Evolutionary conservation across 768 basidiomycete species (phyloP).

Genomic region (Neoboletus magnificus): DNA sequence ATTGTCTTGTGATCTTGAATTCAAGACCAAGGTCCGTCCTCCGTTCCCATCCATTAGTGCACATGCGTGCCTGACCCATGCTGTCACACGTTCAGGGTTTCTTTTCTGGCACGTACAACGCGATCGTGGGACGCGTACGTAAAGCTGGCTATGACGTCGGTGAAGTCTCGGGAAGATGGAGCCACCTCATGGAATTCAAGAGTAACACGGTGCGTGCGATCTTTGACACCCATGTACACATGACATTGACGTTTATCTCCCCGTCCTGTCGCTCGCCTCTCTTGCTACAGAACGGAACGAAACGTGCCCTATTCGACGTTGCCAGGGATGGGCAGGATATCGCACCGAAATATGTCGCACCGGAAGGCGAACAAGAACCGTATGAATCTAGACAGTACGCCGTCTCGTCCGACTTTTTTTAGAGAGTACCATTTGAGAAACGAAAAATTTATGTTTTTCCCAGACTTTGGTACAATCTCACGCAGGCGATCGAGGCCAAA

Average conservation of each 20-base stretch:
- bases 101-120: conserved; percentile 96
- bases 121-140: conserved; percentile 77
- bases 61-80: neutral
- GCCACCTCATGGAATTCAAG: conserved; percentile 83
- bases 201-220: conserved; percentile 50
- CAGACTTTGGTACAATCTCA: conserved; percentile 75
- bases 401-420: neutral
- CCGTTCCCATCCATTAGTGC: neutral
- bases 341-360: conserved; percentile 78
- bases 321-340: conserved; percentile 67
- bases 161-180: conserved; percentile 90
- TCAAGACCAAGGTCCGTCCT: conserved; percentile 85
- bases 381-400: conserved; percentile 84
- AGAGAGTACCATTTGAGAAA: neutral
- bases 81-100: conserved; percentile 61
- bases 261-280: neutral
- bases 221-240: neutral
- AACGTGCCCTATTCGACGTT: conserved; percentile 82
- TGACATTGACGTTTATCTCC: neutral
- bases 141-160: conserved; percentile 64
- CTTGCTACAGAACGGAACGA: conserved; percentile 54
- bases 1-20: conserved; percentile 80
- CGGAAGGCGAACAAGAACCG: conserved; percentile 83
- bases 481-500: conserved; percentile 76
- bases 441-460: neutral